Evolutionary conservation across 352 stramenopile genomes (phyloP).

Genomic region (Phytophthora aleatoria): DNA sequence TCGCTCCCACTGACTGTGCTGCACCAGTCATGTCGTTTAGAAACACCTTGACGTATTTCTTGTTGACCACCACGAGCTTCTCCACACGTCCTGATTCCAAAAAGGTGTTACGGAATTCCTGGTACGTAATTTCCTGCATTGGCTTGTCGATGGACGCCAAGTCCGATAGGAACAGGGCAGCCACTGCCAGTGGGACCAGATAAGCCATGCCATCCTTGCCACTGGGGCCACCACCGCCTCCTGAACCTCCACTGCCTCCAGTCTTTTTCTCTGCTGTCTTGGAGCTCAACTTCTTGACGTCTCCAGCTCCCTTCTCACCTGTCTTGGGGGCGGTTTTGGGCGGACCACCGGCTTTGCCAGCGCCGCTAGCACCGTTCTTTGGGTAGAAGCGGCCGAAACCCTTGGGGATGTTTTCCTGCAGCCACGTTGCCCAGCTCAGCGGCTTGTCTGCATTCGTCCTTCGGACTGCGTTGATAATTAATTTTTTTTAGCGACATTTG

Average conservation of each 20-base stretch:
- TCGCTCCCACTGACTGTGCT: constrained; percentile 14
- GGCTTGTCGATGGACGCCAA: constrained; percentile 75
- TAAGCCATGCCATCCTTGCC: constrained; percentile 75
- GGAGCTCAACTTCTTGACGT: constrained; percentile 76
- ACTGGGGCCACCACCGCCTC: constrained; percentile 34
- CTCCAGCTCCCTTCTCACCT: constrained; percentile 48
- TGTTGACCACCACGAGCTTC: constrained; percentile 91
- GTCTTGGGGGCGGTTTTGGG: constrained; percentile 60
- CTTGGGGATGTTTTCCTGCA: constrained; percentile 75
- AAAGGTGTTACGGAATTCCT: constrained; percentile 90
- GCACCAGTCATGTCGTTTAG: constrained; percentile 53
- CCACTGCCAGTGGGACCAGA: constrained; percentile 72
- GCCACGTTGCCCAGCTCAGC: constrained; percentile 72
- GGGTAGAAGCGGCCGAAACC: constrained; percentile 88
- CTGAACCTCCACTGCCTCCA: constrained; percentile 38
- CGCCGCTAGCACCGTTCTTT: constrained; percentile 56
- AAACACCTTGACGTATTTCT: constrained; percentile 91
- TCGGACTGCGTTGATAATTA: constrained; percentile 37
- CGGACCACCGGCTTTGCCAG: constrained; percentile 47
- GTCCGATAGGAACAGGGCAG: constrained; percentile 77
- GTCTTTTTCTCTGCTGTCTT: constrained; percentile 48
- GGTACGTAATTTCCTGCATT: constrained; percentile 92
- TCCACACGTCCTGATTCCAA: constrained; percentile 87
- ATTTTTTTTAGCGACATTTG: constrained; percentile 1
- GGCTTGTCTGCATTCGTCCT: constrained; percentile 51